Conservation (phyloP, 306 rosid species). For the Parietaria judaica region DNA sequence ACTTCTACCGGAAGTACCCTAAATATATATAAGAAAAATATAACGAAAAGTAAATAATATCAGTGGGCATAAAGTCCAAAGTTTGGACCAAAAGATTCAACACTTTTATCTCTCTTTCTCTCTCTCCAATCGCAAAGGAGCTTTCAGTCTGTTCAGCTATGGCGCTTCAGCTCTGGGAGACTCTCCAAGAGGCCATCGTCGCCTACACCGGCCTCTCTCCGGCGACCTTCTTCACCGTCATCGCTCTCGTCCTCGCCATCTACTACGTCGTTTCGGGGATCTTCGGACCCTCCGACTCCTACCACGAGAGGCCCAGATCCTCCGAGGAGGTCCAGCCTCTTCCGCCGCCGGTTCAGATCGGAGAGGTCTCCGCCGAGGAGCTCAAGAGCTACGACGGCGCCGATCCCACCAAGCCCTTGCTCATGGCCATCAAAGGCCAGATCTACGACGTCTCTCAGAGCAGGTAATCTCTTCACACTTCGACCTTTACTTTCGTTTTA, state of each 20-base stretch:
- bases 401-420: conserved; percentile 64
- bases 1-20: too few relatives aligned
- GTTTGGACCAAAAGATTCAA: too few relatives aligned
- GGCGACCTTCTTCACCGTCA: conserved; percentile 64
- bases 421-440: conserved; percentile 97
- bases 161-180: conserved; percentile 83
- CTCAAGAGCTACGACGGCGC: conserved; percentile 66
- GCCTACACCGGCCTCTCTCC: conserved; percentile 87
- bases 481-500: conserved; percentile 9
- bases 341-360: conserved; percentile 83
- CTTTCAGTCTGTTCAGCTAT: conserved; percentile 14
- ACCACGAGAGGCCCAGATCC: conserved; percentile 15
- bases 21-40: too few relatives aligned
- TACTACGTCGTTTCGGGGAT: conserved; percentile 54
- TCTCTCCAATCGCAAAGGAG: too few relatives aligned
- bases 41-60: too few relatives aligned
- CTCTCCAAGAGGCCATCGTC: conserved; percentile 64
- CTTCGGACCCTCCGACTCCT: conserved; percentile 40
- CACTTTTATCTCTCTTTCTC: too few relatives aligned
- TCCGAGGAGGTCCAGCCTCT: conserved; percentile 53
- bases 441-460: conserved; percentile 94
- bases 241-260: conserved; percentile 47
- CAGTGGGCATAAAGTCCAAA: too few relatives aligned
- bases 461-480: conserved; percentile 35
- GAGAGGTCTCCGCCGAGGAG: conserved; percentile 72